Evolutionary conservation across 2,329 filamentous ascomycete genomes (phyloP), one percentile per base, ranked within the genome.

Genomic region (Colletotrichum sp.): DNA sequence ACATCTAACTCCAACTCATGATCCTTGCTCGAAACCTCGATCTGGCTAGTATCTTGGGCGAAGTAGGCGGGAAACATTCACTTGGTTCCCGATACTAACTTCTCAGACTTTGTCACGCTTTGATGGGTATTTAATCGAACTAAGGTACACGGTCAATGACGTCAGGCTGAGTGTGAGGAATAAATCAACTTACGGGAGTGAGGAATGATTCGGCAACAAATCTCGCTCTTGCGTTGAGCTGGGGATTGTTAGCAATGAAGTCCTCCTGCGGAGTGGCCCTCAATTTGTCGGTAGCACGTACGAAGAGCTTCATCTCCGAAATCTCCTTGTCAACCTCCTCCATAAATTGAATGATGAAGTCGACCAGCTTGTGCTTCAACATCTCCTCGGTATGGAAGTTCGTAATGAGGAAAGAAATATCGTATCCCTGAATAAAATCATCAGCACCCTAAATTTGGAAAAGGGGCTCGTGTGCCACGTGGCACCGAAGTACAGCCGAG

Each of bases 271-370:
- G 5, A 24, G n/a, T 21, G 24, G 9, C 38, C 13, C n/a, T n/a
- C n/a, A 16, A 8, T 18, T 36, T 18, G 2, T 8, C 16, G n/a
- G n/a, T 16, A 34, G 36, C 58, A 89, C 95, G 80, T 91, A 98
- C 96, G 86, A 99, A 99, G 81, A 99, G 94, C 91, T 99, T 99
- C 97, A 99, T 98, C 88, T 99, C 97, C 5, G 97, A 98, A 76
- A 99, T 99, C 86, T 99, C 97, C 90, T 99, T 99, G 86, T 99
- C 97, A 6, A 99, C 97, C 85, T 99, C 97, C 86, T 99, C 96
- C 96, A 99, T 98, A 83, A 99, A 99, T 83, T 98, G 94, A 79
- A 99, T 98, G 80, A 99, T 98, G 82, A 99, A 99, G 85, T 99
- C 97, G 38, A 99, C 97, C 80, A 99, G 90, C 89, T 99, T 98